A percentile compares a stretch with the other conserved stretches of the same genome.
phyloP scores from a whole-genome alignment of 108 stramenopile species.

The Poteriospumella lacustris region DNA sequence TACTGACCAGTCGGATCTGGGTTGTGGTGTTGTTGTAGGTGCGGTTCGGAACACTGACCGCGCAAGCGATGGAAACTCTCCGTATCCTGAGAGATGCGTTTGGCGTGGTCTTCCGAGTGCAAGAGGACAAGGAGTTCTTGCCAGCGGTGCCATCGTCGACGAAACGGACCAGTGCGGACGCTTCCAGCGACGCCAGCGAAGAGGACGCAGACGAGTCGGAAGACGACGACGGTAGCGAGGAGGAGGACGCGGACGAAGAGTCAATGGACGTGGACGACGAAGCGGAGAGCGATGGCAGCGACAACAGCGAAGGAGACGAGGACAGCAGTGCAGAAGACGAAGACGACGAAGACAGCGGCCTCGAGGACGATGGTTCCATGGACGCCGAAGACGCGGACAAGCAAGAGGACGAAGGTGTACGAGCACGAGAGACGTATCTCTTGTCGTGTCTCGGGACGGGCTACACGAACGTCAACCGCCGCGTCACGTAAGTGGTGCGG shows the following conservation, averaged over 20 bases:
- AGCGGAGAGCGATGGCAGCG: not conserved
- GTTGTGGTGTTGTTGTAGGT: not conserved
- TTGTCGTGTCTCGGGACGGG: not conserved
- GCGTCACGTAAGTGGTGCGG: not conserved
- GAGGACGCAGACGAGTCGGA: not conserved
- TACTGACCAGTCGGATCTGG: not conserved
- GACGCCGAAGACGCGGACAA: not conserved
- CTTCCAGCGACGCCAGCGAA: not conserved
- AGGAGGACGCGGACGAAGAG: not conserved
- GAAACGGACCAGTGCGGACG: not conserved
- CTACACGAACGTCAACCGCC: not conserved
- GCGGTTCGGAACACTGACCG: not conserved
- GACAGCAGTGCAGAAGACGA: not conserved
- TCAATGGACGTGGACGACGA: no score
- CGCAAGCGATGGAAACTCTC: not conserved
- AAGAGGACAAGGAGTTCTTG: not conserved
- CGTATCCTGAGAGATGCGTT: conserved; percentile 28
- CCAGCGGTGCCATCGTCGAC: not conserved
- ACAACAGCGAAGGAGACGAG: not conserved
- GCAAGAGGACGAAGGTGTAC: not conserved
- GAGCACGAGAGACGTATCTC: not conserved
- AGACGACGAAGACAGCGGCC: not conserved
- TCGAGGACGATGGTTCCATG: not conserved
- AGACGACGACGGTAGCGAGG: not conserved
- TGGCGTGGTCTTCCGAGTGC: conserved; percentile 1